These are phyloP conservation scores for Coniochaeta sp. DNA, from an alignment of 2,329 filamentous ascomycete genomes.

Conservation along the genomic window DNA sequence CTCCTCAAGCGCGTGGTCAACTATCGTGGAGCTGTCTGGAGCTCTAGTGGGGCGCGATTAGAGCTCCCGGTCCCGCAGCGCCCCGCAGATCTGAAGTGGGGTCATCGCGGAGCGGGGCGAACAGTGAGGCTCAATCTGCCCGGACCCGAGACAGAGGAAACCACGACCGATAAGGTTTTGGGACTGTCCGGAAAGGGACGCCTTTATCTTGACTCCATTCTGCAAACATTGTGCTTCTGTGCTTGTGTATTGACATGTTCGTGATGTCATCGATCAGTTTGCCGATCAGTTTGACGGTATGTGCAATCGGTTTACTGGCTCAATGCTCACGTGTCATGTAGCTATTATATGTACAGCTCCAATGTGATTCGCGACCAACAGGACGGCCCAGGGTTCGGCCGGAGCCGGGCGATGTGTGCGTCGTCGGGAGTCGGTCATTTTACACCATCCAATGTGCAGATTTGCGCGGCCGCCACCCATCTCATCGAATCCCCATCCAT, in stretches of 20 bases:
- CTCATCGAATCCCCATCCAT: not conserved
- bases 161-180: not conserved
- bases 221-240: no score
- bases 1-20: not conserved
- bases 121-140: not conserved
- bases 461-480: not conserved
- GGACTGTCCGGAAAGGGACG: not conserved
- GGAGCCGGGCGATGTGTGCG: not conserved
- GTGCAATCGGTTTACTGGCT: no score
- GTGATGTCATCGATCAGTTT: no score
- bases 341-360: not conserved
- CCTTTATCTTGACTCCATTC: not conserved
- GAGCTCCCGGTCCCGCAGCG: not conserved
- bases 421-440: not conserved
- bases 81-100: not conserved
- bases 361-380: no score
- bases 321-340: not conserved
- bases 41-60: not conserved
- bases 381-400: not conserved
- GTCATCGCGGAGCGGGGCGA: not conserved
- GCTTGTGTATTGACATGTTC: no score
- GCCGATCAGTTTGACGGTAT: no score
- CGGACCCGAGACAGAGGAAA: not conserved
- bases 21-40: not conserved
- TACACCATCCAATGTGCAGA: not conserved